A percentile compares a stretch with the other conserved stretches of the same genome.
These are phyloP conservation scores for Penicillium hordei DNA, from an alignment of 2,329 filamentous ascomycete genomes.

Conservation along the genomic window DNA sequence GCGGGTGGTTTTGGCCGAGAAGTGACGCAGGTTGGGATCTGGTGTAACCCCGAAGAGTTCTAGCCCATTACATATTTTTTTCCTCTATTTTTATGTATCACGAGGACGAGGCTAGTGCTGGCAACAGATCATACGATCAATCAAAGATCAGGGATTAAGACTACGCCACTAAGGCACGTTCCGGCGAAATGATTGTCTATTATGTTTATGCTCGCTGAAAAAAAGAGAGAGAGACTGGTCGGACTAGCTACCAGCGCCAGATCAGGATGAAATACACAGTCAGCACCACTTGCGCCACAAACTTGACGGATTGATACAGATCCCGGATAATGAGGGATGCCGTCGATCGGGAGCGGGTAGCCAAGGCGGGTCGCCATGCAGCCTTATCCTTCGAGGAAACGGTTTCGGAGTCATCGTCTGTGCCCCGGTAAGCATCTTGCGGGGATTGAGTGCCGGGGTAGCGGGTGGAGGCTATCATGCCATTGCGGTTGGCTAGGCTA, in stretches of 20 bases:
- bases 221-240: not conserved
- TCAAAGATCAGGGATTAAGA: not conserved
- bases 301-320: constrained; percentile 60
- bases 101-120: not conserved
- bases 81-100: not conserved
- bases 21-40: not conserved
- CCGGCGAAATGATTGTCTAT: constrained; percentile 6
- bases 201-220: constrained; percentile 19
- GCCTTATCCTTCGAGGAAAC: constrained; percentile 31
- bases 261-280: constrained; percentile 67
- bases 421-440: constrained; percentile 25
- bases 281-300: constrained; percentile 63
- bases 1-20: not conserved
- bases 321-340: constrained; percentile 55
- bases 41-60: too few species aligned
- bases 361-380: constrained; percentile 22
- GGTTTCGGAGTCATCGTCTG: constrained; percentile 19
- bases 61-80: not conserved
- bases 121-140: not conserved
- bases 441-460: constrained; percentile 18
- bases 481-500: constrained; percentile 32
- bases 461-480: constrained; percentile 22
- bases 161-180: not conserved
- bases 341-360: constrained; percentile 31
- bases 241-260: constrained; percentile 55